phyloP scores from a whole-genome alignment of 2,329 filamentous ascomycete genomes.

The Calycina herbarum region DNA sequence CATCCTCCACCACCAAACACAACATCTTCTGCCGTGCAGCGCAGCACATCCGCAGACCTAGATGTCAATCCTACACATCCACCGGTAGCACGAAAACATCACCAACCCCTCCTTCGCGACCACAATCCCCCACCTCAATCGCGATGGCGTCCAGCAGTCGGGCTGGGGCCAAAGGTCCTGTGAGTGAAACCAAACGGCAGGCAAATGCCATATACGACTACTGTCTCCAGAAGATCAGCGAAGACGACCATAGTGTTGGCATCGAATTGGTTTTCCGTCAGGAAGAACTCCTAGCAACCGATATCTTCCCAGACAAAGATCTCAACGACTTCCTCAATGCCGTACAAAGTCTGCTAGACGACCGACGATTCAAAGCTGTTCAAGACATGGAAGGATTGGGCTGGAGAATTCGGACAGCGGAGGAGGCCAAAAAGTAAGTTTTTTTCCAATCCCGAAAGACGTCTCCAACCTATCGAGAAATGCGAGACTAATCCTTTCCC shows the following conservation, averaged over 20 bases:
- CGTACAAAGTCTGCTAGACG: slow-evolving; percentile 58
- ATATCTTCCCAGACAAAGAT: slow-evolving; percentile 58
- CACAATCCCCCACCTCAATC: neutral
- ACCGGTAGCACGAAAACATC: slow-evolving; percentile 8
- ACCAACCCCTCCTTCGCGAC: slow-evolving; percentile 4
- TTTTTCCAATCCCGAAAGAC: neutral
- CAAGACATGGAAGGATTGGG: slow-evolving; percentile 46
- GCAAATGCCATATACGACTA: slow-evolving; percentile 34
- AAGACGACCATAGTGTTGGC: slow-evolving; percentile 22
- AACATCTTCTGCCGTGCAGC: slow-evolving; percentile 8
- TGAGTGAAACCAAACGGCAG: slow-evolving; percentile 17
- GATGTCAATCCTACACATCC: slow-evolving; percentile 8
- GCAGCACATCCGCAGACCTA: slow-evolving; percentile 12
- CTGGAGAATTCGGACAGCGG: slow-evolving; percentile 59
- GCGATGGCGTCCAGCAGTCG: slow-evolving; percentile 15
- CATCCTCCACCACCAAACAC: slow-evolving; percentile 4
- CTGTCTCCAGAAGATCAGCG: slow-evolving; percentile 21
- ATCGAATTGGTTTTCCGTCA: slow-evolving; percentile 51
- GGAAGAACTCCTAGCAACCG: slow-evolving; percentile 56
- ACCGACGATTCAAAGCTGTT: slow-evolving; percentile 58
- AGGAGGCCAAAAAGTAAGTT: slow-evolving; percentile 61
- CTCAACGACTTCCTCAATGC: slow-evolving; percentile 54
- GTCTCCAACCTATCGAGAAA: neutral
- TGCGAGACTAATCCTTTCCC: slow-evolving; percentile 8
- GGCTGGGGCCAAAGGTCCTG: neutral